Base-by-base conservation (phyloP, 106 monocot genomes). In the Cymbidium sinense region DNA sequence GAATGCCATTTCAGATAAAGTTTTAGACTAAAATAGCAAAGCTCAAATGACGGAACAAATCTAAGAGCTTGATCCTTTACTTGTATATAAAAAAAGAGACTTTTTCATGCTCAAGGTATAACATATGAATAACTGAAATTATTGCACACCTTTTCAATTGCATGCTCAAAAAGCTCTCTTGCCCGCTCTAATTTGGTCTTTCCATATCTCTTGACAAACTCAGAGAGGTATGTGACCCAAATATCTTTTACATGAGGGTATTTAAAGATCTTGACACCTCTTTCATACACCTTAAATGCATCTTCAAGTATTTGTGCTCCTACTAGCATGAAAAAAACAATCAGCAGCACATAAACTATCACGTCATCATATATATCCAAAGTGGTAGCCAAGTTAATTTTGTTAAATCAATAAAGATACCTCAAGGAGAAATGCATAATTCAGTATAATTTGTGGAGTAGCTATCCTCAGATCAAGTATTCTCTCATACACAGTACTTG, bases 261-360 rank as follows among this genome's bases (percentile, higher is more conserved):
- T 64, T 98, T 98, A 70, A 98, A 98, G 39, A 98, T 94, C 78
- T 98, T 94, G 50, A 98, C 94, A 43, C 98, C 98, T 87, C 98
- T 94, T 87, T 98, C 98, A 75, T 94, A 98, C 31, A 98, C 98
- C 81, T 98, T 98, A 70, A 98, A 98, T 83, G 98, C 94, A 90
- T 98, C 98, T 73, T 98, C 98, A 98, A 98, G 76, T 98, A 94
- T 37, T 94, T 94, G 54, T 94, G 79, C 79, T 94, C 94, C n/a
- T n/a, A n/a, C 95, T 95, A 23, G 28, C 75, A 39, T 7, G 39
- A 71, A 37, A n/a, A 37, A 7, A 44, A 58, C 81, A 44, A 33
- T 28, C 50, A 58, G 5, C 7, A 54, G 17, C 12, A 50, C 8
- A 75, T 4, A 23, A 30, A 41, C 7, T 21, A 21, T 75, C 37